Percentiles rank a stretch among this genome's conserved stretches.
Evolutionary conservation across 305 asterid species (phyloP).

Genomic region (Petunia hybrid): DNA sequence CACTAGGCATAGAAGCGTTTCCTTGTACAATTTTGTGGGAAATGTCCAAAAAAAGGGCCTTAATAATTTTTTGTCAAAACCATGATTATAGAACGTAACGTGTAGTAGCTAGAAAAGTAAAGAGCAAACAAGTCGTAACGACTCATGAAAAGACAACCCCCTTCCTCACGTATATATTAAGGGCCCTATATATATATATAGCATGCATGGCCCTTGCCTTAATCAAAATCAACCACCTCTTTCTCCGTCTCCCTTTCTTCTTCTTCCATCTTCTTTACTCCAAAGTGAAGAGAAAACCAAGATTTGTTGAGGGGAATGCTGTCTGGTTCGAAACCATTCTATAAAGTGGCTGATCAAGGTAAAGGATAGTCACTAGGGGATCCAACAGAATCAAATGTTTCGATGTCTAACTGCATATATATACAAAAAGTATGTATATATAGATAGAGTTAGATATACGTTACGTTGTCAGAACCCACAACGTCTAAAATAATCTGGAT

Average conservation of each 20-base stretch:
- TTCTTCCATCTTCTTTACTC: not conserved
- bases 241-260: not conserved
- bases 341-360: not conserved
- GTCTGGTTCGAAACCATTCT: conserved; percentile 44
- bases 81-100: not conserved
- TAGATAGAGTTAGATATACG: not conserved
- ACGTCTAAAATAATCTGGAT: not conserved
- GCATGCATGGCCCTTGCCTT: conserved; percentile 49
- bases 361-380: not conserved
- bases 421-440: not conserved
- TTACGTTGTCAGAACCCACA: too few relatives aligned
- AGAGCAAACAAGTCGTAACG: not conserved
- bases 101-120: conserved; percentile 8
- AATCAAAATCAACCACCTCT: conserved; percentile 32
- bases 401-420: not conserved
- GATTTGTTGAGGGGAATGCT: conserved; percentile 41
- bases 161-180: not conserved
- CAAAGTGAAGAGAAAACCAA: not conserved
- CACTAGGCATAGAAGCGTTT: too few relatives aligned
- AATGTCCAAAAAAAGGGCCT: not conserved
- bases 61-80: not conserved
- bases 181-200: conserved; percentile 17
- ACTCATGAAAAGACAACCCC: conserved; percentile 34
- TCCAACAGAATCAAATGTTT: not conserved
- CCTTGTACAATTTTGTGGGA: too few relatives aligned